Conservation (phyloP, 176 grass and related monocot species). For the Avena insularis region DNA sequence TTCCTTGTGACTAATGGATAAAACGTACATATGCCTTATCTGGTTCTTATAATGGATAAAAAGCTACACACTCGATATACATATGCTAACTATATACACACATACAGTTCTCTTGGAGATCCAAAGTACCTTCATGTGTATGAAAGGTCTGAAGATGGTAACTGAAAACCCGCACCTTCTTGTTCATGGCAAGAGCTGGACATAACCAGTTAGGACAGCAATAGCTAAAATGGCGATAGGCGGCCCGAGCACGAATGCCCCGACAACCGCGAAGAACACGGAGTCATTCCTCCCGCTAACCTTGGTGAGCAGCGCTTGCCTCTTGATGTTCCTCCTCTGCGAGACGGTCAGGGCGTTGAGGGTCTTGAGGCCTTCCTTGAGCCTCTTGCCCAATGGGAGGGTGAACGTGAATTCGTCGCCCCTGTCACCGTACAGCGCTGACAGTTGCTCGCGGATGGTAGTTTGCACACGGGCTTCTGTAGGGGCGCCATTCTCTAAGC, state of each 20-base stretch:
- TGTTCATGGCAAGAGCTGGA: slow-evolving; percentile 83
- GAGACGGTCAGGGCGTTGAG: slow-evolving; percentile 68
- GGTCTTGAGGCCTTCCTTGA: slow-evolving; percentile 67
- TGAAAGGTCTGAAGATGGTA: slow-evolving; percentile 23
- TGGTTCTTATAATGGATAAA: slow-evolving; percentile 30
- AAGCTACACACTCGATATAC: slow-evolving; percentile 35
- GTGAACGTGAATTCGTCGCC: slow-evolving; percentile 79
- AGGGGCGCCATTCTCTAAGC: slow-evolving; percentile 36
- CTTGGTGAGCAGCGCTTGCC: slow-evolving; percentile 82
- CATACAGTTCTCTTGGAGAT: slow-evolving; percentile 28
- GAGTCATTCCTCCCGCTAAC: slow-evolving; percentile 78
- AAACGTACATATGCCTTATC: slow-evolving; percentile 18
- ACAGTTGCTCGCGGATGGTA: slow-evolving; percentile 77
- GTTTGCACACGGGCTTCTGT: neutral
- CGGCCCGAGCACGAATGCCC: slow-evolving; percentile 80
- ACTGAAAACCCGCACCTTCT: neutral
- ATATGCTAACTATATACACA: slow-evolving; percentile 36
- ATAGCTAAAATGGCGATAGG: slow-evolving; percentile 76
- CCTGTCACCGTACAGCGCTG: slow-evolving; percentile 56
- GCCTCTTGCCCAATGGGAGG: slow-evolving; percentile 76
- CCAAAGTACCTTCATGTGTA: slow-evolving; percentile 27
- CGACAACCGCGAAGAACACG: slow-evolving; percentile 77
- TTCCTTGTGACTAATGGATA: neutral
- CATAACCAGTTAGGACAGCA: slow-evolving; percentile 79
- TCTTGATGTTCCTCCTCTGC: slow-evolving; percentile 90